Evolutionary conservation across 78 protist species (phyloP).

Genomic region (Dictyostelium brefeldianum): DNA sequence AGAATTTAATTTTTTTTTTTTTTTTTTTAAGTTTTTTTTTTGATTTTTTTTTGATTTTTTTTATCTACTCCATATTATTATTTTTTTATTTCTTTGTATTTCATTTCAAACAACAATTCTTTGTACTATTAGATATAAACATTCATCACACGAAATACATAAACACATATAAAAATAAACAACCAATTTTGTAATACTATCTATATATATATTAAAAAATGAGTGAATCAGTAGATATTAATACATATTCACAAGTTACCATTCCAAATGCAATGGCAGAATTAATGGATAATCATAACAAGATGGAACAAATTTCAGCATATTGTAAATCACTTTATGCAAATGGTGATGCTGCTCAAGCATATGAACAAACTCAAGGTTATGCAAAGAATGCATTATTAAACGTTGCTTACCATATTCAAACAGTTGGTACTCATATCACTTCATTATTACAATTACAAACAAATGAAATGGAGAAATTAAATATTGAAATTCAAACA

Average conservation of each 20-base stretch:
- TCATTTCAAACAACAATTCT: no score
- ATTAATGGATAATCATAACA: conserved; percentile 62
- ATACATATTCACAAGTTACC: conserved; percentile 29
- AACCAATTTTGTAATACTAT: neutral
- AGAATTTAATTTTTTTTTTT: no score
- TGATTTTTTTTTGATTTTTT: no score
- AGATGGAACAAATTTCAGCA: conserved; percentile 48
- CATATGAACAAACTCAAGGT: conserved; percentile 67
- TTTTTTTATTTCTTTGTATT: no score
- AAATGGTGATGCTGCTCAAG: conserved; percentile 47
- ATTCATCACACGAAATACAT: no score
- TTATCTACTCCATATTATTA: no score
- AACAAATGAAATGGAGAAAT: conserved; percentile 41
- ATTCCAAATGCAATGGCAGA: conserved; percentile 49
- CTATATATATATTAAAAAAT: neutral
- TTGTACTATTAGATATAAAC: no score
- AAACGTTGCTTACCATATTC: conserved; percentile 70
- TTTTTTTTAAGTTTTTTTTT: no score
- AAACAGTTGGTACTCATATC: conserved; percentile 63
- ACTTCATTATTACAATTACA: conserved; percentile 52
- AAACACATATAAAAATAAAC: no score
- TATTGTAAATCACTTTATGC: conserved; percentile 67
- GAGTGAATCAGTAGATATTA: conserved; percentile 32
- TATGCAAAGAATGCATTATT: conserved; percentile 73
- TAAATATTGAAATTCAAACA: conserved; percentile 22